Base-by-base conservation (phyloP, 2,329 filamentous ascomycete species). In the Penicillium sp. region DNA sequence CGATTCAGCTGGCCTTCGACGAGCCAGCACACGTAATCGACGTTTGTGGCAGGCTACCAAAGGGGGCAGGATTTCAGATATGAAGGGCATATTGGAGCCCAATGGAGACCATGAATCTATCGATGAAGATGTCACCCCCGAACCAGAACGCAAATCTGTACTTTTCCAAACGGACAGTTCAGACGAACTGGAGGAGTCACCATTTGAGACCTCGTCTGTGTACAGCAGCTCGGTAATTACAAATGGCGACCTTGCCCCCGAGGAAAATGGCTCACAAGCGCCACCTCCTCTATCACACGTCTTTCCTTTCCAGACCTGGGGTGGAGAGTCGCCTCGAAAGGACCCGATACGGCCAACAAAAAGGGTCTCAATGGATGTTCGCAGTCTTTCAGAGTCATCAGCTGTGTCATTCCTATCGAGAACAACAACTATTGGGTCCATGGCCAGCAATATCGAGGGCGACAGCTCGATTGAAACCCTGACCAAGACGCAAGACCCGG, bases 301-400 rank as follows among this genome's bases (percentile, higher is more conserved):
- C 1, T 97, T 97, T 64, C 93, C 92, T 0, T 97, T 96, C 59
- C 90, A 96, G 69, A 83, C 82, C 51, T 83, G 84, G 55, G 71
- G 76, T 39, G 80, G 67, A 28, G 68, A 71, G 2, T 76, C 79
- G 18, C 71, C 77, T 5, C 71, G 72, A 46, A 69, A 71, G 37
- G 71, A 72, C 13, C 73, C 77, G 2, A 67, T 75, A 4, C 85
- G 84, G 54, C 84, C 82, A 62, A 76, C 83, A 31, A 95, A 94
- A 72, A 91, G 83, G 62, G 93, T 97, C 0, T 90, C 91, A 0
- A 89, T 97, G 89, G 91, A 96, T 67, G 89, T 89, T 14, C 81
- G 92, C 61, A 97, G 93, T 65, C 83, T 95, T 71, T 97, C 93
- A 6, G 92, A 87, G 61, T 89, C 88, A 36, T 97, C 93, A 0